Conservation (phyloP, 2,329 filamentous ascomycete species). For the Nannizziopsis arthrosporioides region DNA sequence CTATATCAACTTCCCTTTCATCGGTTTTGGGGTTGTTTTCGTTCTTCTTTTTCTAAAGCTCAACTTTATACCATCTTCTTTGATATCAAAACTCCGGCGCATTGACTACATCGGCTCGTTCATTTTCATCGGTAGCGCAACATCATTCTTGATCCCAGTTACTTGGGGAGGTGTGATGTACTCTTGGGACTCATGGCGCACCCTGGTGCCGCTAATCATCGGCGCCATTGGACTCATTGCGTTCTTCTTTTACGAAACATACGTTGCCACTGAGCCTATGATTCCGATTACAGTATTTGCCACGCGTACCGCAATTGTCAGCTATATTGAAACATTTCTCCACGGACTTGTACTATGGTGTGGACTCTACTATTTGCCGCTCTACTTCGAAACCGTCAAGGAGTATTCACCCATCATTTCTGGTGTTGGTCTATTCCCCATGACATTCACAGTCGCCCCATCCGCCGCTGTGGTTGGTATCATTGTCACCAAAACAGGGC, state of each 20-base stretch:
- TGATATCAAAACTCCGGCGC: constrained; percentile 39
- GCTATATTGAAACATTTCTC: constrained; percentile 44
- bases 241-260: constrained; percentile 46
- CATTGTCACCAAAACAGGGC: constrained; percentile 43
- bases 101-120: constrained; percentile 54
- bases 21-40: constrained; percentile 39
- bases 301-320: constrained; percentile 39
- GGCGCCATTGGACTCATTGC: constrained; percentile 41
- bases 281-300: constrained; percentile 37
- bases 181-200: constrained; percentile 50
- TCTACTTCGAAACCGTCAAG: constrained; percentile 38
- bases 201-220: constrained; percentile 49
- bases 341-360: constrained; percentile 44
- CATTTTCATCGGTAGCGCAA: constrained; percentile 49
- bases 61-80: constrained; percentile 37
- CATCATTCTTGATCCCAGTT: constrained; percentile 50
- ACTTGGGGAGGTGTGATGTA: constrained; percentile 58
- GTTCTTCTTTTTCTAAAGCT: constrained; percentile 45
- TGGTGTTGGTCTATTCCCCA: constrained; percentile 47
- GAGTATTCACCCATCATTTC: constrained; percentile 43
- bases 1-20: constrained; percentile 52
- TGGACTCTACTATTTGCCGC: constrained; percentile 44
- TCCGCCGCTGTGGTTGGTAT: constrained; percentile 42
- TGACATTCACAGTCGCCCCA: constrained; percentile 53
- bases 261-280: constrained; percentile 40